These are phyloP conservation scores for Besnoitia besnoiti DNA, from an alignment of 169 alveolate genomes.

Conservation along the genomic window DNA sequence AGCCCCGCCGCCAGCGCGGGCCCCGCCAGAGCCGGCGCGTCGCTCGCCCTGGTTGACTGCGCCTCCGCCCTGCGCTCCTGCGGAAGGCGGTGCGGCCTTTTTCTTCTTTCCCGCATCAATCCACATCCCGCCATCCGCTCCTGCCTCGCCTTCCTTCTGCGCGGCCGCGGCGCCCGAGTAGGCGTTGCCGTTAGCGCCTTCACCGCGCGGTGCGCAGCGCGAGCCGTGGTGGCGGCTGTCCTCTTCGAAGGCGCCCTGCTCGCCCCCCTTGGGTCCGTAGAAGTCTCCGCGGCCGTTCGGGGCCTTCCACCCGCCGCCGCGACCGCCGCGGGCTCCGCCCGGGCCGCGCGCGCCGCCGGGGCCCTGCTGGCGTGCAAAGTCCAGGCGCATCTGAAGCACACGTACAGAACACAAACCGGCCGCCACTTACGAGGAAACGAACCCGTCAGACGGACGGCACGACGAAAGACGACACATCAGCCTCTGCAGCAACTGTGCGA, in stretches of 20 bases:
- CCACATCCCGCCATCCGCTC: conserved; percentile 12
- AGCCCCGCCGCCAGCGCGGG: background rate
- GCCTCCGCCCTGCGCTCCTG: background rate
- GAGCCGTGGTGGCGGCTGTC: background rate
- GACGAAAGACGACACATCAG: background rate
- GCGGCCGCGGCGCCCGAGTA: background rate
- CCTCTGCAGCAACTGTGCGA: background rate
- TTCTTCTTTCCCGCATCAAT: conserved; percentile 25
- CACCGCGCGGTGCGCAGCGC: background rate
- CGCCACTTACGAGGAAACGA: no score
- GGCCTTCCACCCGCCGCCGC: conserved; percentile 42
- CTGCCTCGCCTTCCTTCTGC: background rate
- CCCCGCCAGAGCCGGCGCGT: conserved; percentile 5
- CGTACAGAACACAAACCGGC: background rate
- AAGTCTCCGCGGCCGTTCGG: conserved; percentile 39
- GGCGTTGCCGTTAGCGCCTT: conserved; percentile 5
- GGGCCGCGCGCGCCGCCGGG: conserved; percentile 38
- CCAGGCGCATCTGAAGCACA: conserved; percentile 37
- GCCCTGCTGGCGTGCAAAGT: conserved; percentile 49
- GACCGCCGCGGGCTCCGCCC: conserved; percentile 41
- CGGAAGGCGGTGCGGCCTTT: background rate
- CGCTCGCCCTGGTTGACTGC: background rate
- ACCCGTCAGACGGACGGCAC: background rate
- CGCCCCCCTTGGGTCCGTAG: background rate
- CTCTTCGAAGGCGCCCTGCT: background rate